Base-by-base conservation (phyloP, 2,329 filamentous ascomycete genomes). In the Lecanicillium sp. region DNA sequence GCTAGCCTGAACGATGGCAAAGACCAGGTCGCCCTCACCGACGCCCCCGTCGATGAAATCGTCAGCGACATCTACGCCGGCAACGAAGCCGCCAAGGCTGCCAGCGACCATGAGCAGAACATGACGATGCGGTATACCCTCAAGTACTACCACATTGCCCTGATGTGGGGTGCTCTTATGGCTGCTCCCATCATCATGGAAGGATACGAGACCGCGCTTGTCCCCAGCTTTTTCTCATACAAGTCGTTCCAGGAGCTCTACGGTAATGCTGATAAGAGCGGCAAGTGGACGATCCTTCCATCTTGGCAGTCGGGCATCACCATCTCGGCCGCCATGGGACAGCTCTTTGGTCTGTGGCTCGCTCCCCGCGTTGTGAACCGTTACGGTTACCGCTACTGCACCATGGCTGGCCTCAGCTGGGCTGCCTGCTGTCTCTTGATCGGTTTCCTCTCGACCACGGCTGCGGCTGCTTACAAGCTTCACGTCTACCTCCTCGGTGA, bases 131-230 rank as follows among this genome's bases (percentile, higher is more conserved):
- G 33, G 5, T 54, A 54, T 26, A 33, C 53, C 17, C n/a, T 54
- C 26, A 40, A 33, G 19, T 32, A 56, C 46, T 56, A 52, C 47
- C 37, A 38, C 21, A 24, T 44, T 3, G 51, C 51, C 19, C 36
- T 56, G 27, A 23, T 49, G n/a, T 54, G 50, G 54, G 55, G 52
- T n/a, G 43, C 45, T 5, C n/a, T 52, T 7, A 53, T 55, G 55
- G 55, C 55, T 4, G 50, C 55, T n/a, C 52, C 62, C 5, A 55
- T 73, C 2, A 59, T 61, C 14, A 68, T 68, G 29, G 70, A 65
- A 5, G 64, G 64, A 2, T 63, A 62, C 5, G 50, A 59, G 10
- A 61, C 58, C 17, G 50, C 53, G 8, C 53, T 67, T 2, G 51
- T 55, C n/a, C 46, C 55, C 5, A 52, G 41, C 32, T 52, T 55